Percentiles rank a stretch among this genome's conserved stretches.
Evolutionary conservation across 768 basidiomycete species (phyloP).

Genomic region (Daedalea quercina): DNA sequence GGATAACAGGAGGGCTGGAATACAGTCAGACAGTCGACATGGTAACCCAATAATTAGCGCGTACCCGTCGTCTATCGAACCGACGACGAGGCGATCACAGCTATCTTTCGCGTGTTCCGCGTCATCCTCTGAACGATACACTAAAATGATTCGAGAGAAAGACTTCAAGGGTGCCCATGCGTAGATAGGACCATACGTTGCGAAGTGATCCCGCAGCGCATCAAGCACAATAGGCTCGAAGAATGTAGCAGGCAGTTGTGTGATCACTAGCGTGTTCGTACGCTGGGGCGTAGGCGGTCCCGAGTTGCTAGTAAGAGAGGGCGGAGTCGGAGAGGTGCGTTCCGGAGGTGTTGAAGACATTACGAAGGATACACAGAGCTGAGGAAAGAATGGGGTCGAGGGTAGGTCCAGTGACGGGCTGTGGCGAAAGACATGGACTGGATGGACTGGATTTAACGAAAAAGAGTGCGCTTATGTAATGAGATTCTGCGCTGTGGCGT

Average conservation of each 20-base stretch:
- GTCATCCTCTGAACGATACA: slow-evolving; percentile 57
- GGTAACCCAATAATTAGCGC: slow-evolving; percentile 18
- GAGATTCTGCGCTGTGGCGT: too few species aligned
- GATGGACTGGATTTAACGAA: too few species aligned
- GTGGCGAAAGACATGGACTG: too few species aligned
- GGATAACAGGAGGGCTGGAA: slow-evolving; percentile 38
- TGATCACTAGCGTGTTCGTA: slow-evolving; percentile 85
- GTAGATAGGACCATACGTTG: slow-evolving; percentile 72
- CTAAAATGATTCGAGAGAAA: slow-evolving; percentile 78
- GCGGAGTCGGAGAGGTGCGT: slow-evolving; percentile 8
- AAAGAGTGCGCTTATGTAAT: too few species aligned
- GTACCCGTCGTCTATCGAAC: slow-evolving; percentile 44
- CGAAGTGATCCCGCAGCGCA: slow-evolving; percentile 68
- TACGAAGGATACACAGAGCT: background rate
- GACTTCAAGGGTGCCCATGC: slow-evolving; percentile 85
- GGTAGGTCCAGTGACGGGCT: too few species aligned
- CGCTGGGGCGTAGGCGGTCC: slow-evolving; percentile 15
- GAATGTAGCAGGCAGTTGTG: slow-evolving; percentile 68
- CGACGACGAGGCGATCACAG: slow-evolving; percentile 59
- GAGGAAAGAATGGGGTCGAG: background rate
- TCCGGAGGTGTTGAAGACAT: background rate
- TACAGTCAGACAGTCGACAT: background rate
- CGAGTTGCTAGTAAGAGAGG: slow-evolving; percentile 13
- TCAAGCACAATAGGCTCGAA: slow-evolving; percentile 67
- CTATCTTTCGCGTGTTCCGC: slow-evolving; percentile 62